Evolutionary conservation across 495 filamentous ascomycete species (phyloP).

Genomic region (Amorphotheca resinae): DNA sequence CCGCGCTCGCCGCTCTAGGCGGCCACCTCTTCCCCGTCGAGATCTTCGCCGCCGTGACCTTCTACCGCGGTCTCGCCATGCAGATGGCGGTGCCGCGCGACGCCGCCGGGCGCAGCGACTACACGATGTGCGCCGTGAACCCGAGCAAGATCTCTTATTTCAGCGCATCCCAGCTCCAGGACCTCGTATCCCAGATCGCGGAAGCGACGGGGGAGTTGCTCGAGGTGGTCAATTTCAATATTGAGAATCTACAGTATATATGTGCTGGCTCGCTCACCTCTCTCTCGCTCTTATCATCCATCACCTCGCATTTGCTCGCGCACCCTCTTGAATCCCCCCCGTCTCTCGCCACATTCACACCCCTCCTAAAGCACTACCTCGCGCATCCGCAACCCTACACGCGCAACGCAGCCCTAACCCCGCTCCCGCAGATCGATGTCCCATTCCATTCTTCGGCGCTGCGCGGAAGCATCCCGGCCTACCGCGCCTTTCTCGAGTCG

Average conservation of each 20-base stretch:
- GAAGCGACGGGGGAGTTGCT: not conserved
- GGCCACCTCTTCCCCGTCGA: slow-evolving; percentile 20
- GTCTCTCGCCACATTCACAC: not conserved
- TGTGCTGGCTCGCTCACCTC: slow-evolving; percentile 28
- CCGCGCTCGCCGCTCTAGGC: slow-evolving; percentile 23
- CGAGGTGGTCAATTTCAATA: slow-evolving; percentile 32
- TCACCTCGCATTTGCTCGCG: not conserved
- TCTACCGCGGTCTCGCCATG: slow-evolving; percentile 33
- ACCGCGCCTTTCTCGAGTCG: slow-evolving; percentile 20
- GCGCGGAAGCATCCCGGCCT: slow-evolving; percentile 20
- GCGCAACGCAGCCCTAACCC: slow-evolving; percentile 25
- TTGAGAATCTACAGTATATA: slow-evolving; percentile 30
- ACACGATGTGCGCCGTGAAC: slow-evolving; percentile 31
- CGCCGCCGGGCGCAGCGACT: slow-evolving; percentile 21
- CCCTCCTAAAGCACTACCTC: not conserved
- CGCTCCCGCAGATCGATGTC: slow-evolving; percentile 31
- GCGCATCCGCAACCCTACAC: no score
- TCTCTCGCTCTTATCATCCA: not conserved
- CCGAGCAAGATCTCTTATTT: slow-evolving; percentile 13
- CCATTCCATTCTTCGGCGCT: slow-evolving; percentile 31
- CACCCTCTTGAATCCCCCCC: not conserved
- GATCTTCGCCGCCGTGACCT: slow-evolving; percentile 23
- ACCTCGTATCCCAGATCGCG: not conserved
- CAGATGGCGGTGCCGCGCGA: slow-evolving; percentile 26
- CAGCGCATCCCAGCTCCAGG: not conserved